These are phyloP conservation scores for Manihot esculenta DNA, from an alignment of 441 rosid species.

Conservation along the genomic window DNA sequence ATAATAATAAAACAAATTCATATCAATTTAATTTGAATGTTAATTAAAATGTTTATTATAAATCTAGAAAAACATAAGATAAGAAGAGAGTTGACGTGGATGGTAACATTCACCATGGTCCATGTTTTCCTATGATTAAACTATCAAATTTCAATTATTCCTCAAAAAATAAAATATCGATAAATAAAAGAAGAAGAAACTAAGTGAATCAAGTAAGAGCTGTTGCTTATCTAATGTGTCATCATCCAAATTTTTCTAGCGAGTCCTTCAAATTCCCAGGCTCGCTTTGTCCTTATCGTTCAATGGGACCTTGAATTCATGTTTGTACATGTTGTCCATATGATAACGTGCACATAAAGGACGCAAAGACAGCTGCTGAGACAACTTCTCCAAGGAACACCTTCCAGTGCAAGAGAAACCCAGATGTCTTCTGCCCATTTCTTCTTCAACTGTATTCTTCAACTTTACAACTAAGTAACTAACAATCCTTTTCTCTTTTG, in stretches of 20 bases:
- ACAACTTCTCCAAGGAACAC: slow-evolving; percentile 17
- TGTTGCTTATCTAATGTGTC: background rate
- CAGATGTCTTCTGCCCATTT: slow-evolving; percentile 15
- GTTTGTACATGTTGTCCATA: background rate
- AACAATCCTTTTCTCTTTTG: background rate
- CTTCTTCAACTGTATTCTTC: slow-evolving; percentile 23
- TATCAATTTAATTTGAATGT: too few species aligned
- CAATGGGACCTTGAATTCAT: background rate
- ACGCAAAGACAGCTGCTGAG: slow-evolving; percentile 7
- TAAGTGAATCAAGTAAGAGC: background rate
- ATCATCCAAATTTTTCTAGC: background rate
- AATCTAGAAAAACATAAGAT: too few species aligned
- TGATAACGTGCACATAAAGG: slow-evolving; percentile 29
- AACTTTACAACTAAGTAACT: slow-evolving; percentile 27
- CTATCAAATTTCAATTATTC: background rate
- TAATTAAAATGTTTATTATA: too few species aligned
- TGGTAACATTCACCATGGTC: background rate
- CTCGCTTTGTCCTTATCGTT: background rate
- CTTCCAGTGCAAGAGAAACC: slow-evolving; percentile 27
- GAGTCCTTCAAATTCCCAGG: background rate
- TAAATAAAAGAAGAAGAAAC: background rate
- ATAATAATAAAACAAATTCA: too few species aligned
- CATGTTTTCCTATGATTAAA: background rate
- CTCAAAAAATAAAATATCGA: background rate
- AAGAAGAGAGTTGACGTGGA: background rate